A percentile compares a stretch with the other conserved stretches of the same genome.
Conservation (phyloP, 2,329 filamentous ascomycete species). For the Trichocomaceae sp. region DNA sequence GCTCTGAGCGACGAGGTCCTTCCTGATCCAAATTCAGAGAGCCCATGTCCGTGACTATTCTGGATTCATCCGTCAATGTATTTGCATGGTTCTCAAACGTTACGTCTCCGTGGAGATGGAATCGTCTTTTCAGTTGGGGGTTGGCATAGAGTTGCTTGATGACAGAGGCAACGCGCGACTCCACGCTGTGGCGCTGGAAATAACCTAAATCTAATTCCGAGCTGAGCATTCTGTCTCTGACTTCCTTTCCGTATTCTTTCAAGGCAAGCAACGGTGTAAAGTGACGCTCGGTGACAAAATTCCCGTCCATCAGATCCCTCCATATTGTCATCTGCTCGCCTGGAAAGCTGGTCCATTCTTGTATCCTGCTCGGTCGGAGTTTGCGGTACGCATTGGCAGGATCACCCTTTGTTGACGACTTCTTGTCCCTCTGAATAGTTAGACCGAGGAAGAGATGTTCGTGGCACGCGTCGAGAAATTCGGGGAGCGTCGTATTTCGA, state of each 20-base stretch:
- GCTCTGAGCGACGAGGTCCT: constrained; percentile 14
- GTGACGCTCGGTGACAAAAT: constrained; percentile 15
- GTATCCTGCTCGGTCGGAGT: constrained; percentile 15
- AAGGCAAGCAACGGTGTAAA: constrained; percentile 16
- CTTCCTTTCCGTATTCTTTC: constrained; percentile 16
- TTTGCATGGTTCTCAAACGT: constrained; percentile 13
- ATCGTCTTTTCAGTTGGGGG: neutral
- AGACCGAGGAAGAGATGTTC: constrained; percentile 17
- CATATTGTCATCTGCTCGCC: constrained; percentile 16
- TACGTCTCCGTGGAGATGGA: neutral
- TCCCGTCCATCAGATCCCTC: constrained; percentile 14
- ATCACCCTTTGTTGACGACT: no score
- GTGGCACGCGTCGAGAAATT: constrained; percentile 18
- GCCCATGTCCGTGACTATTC: constrained; percentile 5
- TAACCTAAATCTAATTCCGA: constrained; percentile 19
- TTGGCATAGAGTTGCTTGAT: neutral
- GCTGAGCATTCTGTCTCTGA: constrained; percentile 13
- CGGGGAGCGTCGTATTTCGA: constrained; percentile 15
- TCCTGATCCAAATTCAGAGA: constrained; percentile 11
- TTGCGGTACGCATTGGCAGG: constrained; percentile 18
- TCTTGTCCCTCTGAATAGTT: constrained; percentile 15
- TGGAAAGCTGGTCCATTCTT: constrained; percentile 16
- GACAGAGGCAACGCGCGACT: neutral
- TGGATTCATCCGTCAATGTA: constrained; percentile 13
- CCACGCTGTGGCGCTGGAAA: constrained; percentile 8